These are phyloP conservation scores for Phytophthora constricta DNA, from an alignment of 352 stramenopile genomes.

Conservation along the genomic window DNA sequence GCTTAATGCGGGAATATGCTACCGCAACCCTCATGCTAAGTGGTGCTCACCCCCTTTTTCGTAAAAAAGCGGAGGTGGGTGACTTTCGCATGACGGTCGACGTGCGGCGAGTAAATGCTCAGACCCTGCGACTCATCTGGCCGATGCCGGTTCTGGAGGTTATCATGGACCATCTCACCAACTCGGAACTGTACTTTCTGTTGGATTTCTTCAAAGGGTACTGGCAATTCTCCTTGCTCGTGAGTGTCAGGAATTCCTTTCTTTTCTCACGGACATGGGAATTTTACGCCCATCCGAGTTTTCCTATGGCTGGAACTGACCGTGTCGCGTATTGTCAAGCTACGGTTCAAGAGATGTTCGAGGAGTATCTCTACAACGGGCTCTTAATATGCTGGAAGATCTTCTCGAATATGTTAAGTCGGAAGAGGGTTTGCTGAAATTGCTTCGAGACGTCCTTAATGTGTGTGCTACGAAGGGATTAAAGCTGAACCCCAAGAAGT, in stretches of 20 bases:
- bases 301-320: conserved; percentile 11
- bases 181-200: conserved; percentile 4
- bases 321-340: conserved; percentile 5
- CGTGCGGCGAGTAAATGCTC: background rate
- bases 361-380: conserved; percentile 13
- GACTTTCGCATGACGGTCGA: too few relatives aligned
- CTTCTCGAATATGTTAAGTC: background rate
- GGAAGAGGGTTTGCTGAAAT: background rate
- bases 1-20: too few relatives aligned
- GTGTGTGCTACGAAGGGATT: background rate
- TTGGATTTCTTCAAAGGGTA: conserved; percentile 21
- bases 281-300: conserved; percentile 19
- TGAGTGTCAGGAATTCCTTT: conserved; percentile 12
- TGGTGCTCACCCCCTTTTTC: too few relatives aligned
- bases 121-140: background rate
- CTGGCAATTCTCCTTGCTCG: conserved; percentile 6
- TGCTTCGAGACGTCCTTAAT: background rate
- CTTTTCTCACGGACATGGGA: conserved; percentile 8
- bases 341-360: conserved; percentile 18
- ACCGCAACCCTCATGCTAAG: too few relatives aligned
- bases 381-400: conserved; percentile 17
- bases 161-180: conserved; percentile 4
- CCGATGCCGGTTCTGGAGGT: conserved; percentile 17
- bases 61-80: too few relatives aligned
- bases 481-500: background rate